These are phyloP conservation scores for Botryotinia convoluta DNA, from an alignment of 2,329 filamentous ascomycete genomes.

Conservation along the genomic window DNA sequence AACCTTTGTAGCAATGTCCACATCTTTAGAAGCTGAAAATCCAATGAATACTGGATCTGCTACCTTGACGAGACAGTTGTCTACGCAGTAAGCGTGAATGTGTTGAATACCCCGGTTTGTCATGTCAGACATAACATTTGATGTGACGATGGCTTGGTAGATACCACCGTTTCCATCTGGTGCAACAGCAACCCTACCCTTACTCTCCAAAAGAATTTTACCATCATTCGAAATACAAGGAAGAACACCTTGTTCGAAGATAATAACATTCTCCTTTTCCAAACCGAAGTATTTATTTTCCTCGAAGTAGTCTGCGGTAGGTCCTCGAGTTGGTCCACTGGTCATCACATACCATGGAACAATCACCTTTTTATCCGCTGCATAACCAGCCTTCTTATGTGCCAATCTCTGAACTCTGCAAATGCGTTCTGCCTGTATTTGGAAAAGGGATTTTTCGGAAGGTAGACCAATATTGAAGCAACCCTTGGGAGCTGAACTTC, in stretches of 20 bases:
- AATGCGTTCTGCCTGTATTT: constrained; percentile 95
- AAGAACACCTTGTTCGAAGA: constrained; percentile 96
- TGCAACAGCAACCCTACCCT: constrained; percentile 86
- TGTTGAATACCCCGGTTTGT: constrained; percentile 85
- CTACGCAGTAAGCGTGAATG: constrained; percentile 96
- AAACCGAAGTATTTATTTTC: constrained; percentile 90
- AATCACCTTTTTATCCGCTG: constrained; percentile 54
- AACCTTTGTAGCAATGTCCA: constrained; percentile 98
- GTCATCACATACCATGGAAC: constrained; percentile 99
- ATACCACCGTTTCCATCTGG: constrained; percentile 97
- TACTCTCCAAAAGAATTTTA: constrained; percentile 91
- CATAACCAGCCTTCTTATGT: constrained; percentile 61
- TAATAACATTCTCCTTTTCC: constrained; percentile 76
- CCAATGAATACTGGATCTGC: constrained; percentile 94
- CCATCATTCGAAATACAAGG: constrained; percentile 97
- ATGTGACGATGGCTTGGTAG: constrained; percentile 83
- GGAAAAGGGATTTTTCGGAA: constrained; percentile 91
- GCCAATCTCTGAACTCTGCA: constrained; percentile 80
- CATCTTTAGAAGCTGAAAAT: constrained; percentile 81
- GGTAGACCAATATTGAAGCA: constrained; percentile 96
- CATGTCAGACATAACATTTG: constrained; percentile 84
- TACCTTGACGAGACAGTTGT: constrained; percentile 99
- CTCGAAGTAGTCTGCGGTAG: constrained; percentile 91
- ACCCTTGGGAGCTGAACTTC: constrained; percentile 93
- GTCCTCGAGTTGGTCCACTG: constrained; percentile 84